A percentile compares a stretch with the other conserved stretches of the same genome.
phyloP scores from a whole-genome alignment of 164 flowering plant genomes.

The Magnolia officinalis region DNA sequence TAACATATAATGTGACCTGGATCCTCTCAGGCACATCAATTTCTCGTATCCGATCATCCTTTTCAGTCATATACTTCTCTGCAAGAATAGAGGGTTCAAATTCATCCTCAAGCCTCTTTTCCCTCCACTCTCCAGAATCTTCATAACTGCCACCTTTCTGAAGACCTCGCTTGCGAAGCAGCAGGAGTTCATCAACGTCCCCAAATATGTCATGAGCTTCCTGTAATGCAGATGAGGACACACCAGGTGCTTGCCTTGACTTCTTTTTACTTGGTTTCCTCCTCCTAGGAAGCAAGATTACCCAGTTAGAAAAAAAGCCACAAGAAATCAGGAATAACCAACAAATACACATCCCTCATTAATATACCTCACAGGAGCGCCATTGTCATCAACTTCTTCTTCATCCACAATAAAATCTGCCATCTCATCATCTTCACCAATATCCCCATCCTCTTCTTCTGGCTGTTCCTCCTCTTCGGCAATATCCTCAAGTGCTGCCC shows the following conservation, averaged over 20 bases:
- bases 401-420: constrained; percentile 91
- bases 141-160: constrained; percentile 25
- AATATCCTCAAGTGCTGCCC: constrained; percentile 64
- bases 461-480: constrained; percentile 76
- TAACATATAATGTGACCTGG: constrained; percentile 49
- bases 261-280: constrained; percentile 48
- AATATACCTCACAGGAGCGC: constrained; percentile 65
- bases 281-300: constrained; percentile 27
- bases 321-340: background rate
- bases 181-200: constrained; percentile 75
- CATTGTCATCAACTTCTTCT: constrained; percentile 74
- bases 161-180: constrained; percentile 52
- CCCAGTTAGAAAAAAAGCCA: background rate
- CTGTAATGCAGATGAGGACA: constrained; percentile 67
- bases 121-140: constrained; percentile 51
- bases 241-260: constrained; percentile 62
- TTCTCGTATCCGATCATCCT: constrained; percentile 68
- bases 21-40: constrained; percentile 88
- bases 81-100: constrained; percentile 80
- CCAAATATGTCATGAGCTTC: constrained; percentile 96
- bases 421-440: constrained; percentile 95
- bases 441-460: constrained; percentile 64
- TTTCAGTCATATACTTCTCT: constrained; percentile 89
- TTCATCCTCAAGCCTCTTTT: constrained; percentile 74
- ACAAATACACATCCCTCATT: background rate